Percentiles rank a stretch among this genome's conserved stretches.
These are phyloP conservation scores for Eremothecium sinecaudum DNA, from an alignment of 1,139 yeast genomes.

Conservation along the genomic window DNA sequence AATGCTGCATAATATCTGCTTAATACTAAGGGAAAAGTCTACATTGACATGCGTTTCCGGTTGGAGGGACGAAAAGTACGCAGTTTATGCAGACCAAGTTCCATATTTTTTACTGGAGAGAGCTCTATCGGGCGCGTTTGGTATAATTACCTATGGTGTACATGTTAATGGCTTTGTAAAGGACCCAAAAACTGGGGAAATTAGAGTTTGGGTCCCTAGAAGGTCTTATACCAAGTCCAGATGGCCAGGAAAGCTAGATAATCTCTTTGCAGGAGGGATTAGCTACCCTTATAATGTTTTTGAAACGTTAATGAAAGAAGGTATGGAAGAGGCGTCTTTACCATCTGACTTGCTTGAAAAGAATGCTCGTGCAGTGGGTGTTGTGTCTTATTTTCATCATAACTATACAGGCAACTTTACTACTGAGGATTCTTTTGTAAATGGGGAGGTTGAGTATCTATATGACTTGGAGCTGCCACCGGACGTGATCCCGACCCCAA, in stretches of 20 bases:
- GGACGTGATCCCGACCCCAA: conserved; percentile 53
- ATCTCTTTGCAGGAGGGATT: conserved; percentile 90
- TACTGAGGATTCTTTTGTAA: conserved; percentile 47
- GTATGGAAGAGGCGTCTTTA: conserved; percentile 88
- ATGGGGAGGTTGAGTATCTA: conserved; percentile 80
- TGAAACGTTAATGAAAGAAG: conserved; percentile 78
- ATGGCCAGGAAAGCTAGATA: conserved; percentile 84
- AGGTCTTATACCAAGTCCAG: conserved; percentile 72
- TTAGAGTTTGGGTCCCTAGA: conserved; percentile 77
- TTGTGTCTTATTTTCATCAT: conserved; percentile 55
- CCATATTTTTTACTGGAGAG: conserved; percentile 71
- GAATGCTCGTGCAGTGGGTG: conserved; percentile 49
- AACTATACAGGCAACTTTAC: conserved; percentile 26
- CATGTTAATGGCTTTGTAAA: conserved; percentile 75
- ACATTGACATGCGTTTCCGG: conserved; percentile 40
- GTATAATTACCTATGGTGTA: conserved; percentile 83
- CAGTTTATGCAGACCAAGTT: conserved; percentile 50
- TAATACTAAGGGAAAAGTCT: conserved; percentile 13
- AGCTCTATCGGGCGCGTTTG: conserved; percentile 69
- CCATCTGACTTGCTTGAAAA: conserved; percentile 39
- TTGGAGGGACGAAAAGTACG: conserved; percentile 82
- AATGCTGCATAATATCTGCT: conserved; percentile 19
- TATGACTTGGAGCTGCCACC: conserved; percentile 58
- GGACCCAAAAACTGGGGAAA: conserved; percentile 32
- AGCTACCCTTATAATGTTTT: conserved; percentile 69